Base-by-base conservation (phyloP, 73 alveolate genomes). In the Effrenium voratum region DNA sequence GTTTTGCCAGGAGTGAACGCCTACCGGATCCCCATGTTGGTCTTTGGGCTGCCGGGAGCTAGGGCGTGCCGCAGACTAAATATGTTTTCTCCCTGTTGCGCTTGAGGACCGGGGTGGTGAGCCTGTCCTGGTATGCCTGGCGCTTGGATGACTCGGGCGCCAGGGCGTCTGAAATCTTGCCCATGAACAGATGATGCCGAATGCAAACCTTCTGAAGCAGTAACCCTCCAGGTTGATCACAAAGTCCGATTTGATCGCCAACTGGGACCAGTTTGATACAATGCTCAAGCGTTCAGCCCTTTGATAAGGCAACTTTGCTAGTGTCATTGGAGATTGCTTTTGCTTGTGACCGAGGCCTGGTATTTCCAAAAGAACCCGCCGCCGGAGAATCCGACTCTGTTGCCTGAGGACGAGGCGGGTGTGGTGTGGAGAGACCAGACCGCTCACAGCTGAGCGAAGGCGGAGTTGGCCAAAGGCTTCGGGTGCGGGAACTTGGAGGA, bases 351-450 rank as follows among this genome's bases (percentile, higher is more conserved):
- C 22, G 19, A 90, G 97, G 97, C 75, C 44, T 41, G 59, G 41
- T 90, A 90, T 43, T 34, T 38, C 77, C 46, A 55, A 30, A 22
- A 55, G 34, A 49, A 90, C 50, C 97, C 97, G 45, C 97, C 97
- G 34, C 97, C 97, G 19, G 88, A 66, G 36, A 66, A 52, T 26
- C 97, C 97, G 22, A 72, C 97, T 5, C 34, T 90, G 57, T 24
- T 90, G 88, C 97, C 97, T 5, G 97, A 90, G 52, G 97, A 90
- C 43, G 97, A 90, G 97, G 97, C 87, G 8, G n/a, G n/a, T n/a
- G n/a, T n/a, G n/a, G n/a, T n/a, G n/a, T n/a, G n/a, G n/a, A n/a
- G n/a, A n/a, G n/a, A n/a, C n/a, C n/a, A n/a, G n/a, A n/a, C n/a
- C n/a, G n/a, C n/a, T n/a, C n/a, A n/a, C n/a, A n/a, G n/a, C n/a